Evolutionary conservation across 257 asterid genomes (phyloP).

Genomic region (Solanum gandarillasii): DNA sequence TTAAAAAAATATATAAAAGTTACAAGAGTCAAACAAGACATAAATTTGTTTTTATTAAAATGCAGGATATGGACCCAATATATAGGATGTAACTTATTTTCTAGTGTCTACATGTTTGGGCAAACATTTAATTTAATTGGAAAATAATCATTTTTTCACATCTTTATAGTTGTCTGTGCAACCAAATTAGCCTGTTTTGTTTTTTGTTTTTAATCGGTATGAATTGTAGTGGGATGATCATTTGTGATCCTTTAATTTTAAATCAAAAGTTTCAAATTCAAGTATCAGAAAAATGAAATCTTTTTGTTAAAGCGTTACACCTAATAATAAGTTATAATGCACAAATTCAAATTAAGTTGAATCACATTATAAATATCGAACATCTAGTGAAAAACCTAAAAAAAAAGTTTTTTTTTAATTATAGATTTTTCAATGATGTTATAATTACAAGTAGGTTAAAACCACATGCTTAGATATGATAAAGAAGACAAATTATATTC

Average conservation of each 20-base stretch:
- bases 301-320: not conserved
- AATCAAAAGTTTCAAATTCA: accelerated
- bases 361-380: not conserved
- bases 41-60: not conserved
- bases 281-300: no score
- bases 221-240: not conserved
- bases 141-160: not conserved
- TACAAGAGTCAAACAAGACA: not conserved
- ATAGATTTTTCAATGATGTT: not conserved
- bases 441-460: not conserved
- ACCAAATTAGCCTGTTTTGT: not conserved
- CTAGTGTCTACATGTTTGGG: not conserved
- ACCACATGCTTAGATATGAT: not conserved
- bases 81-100: not conserved
- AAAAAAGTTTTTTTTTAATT: not conserved
- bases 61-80: not conserved
- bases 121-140: not conserved
- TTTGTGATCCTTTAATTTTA: accelerated
- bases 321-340: no score
- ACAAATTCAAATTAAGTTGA: no score
- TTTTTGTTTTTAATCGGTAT: not conserved
- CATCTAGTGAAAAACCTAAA: not conserved
- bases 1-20: not conserved
- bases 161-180: not conserved
- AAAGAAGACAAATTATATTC: not conserved